Base-by-base conservation (phyloP, 129 eudicot species). In the Chrysanthemum seticuspe region DNA sequence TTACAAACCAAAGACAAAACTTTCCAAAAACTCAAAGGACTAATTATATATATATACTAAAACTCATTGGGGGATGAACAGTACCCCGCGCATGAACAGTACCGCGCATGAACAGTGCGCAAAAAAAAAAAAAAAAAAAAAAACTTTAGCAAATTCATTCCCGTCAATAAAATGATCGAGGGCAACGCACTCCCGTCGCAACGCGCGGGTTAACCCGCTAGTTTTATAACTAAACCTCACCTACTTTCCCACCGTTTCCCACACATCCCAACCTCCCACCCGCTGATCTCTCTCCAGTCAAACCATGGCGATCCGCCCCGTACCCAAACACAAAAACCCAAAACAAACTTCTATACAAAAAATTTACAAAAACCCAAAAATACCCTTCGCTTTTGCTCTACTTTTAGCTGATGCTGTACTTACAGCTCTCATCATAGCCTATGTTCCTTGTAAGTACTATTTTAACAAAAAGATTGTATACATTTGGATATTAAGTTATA, bases 371-470 rank as follows among this genome's bases (percentile, higher is more conserved):
- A 84, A 87, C 29, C 88, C 83, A 0, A 79, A 83, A 82, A 40
- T 18, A 10, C 31, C 78, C 52, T 86, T 87, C 23, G 79, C 96
- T 65, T 49, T 65, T 47, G 75, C 82, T 49, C 21, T 91, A 50
- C 80, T 91, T 65, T 15, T 88, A 45, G 85, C 89, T 6, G 97
- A 91, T 75, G 73, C 97, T 10, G 12, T 91, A 61, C 90, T 91
- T 54, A 85, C 86, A 36, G 81, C 83, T 15, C 80, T 91, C 50
- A 88, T 91, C 70, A 91, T 91, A 74, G 69, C 86, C 47, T 86
- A 82, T 27, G 87, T 91, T 57, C 97, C 97, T 34, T 91, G 97
- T 91, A 86, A 91, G 73, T 55, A 56, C 19, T 21, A 4, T 58
- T 57, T 16, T 11, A 13, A 23, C 11, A 57, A 10, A 44, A 75